Percentiles rank a stretch among this genome's conserved stretches.
Evolutionary conservation across 2,329 filamentous ascomycete species (phyloP).

Genomic region (Fusarium dimerum): DNA sequence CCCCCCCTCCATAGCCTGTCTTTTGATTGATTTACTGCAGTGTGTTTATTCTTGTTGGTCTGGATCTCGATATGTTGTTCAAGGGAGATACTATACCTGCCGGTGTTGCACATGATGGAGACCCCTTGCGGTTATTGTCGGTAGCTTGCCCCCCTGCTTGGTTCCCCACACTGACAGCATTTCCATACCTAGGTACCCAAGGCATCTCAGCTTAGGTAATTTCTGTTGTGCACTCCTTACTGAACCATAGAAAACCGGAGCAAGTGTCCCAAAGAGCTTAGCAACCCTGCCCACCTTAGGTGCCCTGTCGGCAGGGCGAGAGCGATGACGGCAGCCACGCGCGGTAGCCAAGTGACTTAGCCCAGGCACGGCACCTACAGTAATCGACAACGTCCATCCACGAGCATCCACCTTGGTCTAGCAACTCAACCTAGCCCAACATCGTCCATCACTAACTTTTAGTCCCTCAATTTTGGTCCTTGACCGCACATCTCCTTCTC

Average conservation of each 20-base stretch:
- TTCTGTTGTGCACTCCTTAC: no score
- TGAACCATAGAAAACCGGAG: no score
- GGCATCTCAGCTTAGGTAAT: background rate
- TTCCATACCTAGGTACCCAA: conserved; percentile 1
- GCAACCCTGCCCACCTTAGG: background rate
- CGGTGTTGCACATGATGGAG: no score
- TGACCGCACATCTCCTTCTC: background rate
- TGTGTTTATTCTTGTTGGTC: no score
- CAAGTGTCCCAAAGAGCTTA: no score
- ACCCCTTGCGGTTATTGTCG: background rate
- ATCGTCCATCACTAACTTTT: conserved; percentile 16
- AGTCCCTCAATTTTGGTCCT: conserved; percentile 2
- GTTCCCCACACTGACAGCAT: background rate
- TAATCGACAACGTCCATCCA: background rate
- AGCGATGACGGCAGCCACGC: conserved; percentile 22
- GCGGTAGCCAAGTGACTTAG: conserved; percentile 20
- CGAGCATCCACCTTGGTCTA: no score
- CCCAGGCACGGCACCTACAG: conserved; percentile 23
- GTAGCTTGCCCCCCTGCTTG: background rate
- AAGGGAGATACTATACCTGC: no score
- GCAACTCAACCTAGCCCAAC: background rate
- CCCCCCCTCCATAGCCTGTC: no score
- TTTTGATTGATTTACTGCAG: no score
- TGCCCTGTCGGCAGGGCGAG: conserved; percentile 8
- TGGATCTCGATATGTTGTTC: no score